Percentiles rank a stretch among this genome's conserved stretches.
Evolutionary conservation across 208 protist genomes (phyloP).

Genomic region (Leishmania arabica): DNA sequence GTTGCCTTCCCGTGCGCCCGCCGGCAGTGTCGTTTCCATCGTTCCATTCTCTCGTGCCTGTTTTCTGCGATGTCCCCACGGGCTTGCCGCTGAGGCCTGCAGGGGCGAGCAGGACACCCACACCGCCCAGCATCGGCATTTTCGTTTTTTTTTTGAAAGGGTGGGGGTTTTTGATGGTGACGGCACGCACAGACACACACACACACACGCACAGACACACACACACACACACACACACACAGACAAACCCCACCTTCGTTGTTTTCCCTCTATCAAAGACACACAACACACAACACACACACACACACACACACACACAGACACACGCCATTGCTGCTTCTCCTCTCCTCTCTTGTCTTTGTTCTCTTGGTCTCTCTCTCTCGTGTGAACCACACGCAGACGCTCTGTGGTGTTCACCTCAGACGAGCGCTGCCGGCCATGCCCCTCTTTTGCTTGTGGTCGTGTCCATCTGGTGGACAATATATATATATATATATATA

Average conservation of each 20-base stretch:
- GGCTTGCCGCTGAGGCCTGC: background rate
- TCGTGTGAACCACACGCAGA: background rate
- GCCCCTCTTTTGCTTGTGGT: background rate
- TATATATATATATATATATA: too few species aligned
- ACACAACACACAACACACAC: too few species aligned
- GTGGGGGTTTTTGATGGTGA: background rate
- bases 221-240: too few species aligned
- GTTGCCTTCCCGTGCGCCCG: background rate
- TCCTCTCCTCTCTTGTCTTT: background rate
- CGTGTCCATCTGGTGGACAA: background rate
- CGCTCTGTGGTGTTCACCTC: background rate
- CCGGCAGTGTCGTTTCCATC: background rate
- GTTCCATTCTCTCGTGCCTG: background rate
- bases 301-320: too few species aligned
- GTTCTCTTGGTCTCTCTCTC: background rate
- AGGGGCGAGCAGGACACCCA: background rate
- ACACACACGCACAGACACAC: too few species aligned
- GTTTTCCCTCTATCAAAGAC: too few species aligned
- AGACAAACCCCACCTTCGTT: background rate
- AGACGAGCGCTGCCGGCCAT: background rate
- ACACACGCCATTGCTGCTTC: background rate
- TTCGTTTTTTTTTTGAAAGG: background rate
- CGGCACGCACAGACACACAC: background rate
- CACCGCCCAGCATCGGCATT: too few species aligned
- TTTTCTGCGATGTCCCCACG: background rate